Conservation (phyloP, 352 stramenopile species). For the Phytopythium kandeliae region DNA sequence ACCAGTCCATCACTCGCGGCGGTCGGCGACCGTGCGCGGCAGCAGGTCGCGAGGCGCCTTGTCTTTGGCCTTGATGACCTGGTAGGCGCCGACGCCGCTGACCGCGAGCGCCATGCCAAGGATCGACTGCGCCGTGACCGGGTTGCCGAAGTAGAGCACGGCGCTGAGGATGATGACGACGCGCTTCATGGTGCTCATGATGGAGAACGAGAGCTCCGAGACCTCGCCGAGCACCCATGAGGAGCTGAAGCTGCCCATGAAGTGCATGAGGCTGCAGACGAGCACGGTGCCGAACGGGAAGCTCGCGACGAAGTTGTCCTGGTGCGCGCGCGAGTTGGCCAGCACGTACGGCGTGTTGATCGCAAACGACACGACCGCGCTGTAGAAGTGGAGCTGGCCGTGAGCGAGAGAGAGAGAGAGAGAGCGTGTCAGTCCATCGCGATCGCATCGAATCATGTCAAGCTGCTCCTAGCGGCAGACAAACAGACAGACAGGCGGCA, state of each 20-base stretch:
- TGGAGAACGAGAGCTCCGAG: constrained; percentile 85
- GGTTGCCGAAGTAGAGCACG: constrained; percentile 82
- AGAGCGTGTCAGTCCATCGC: too few species aligned
- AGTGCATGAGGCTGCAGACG: constrained; percentile 81
- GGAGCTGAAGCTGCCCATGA: constrained; percentile 74
- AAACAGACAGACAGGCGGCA: neutral
- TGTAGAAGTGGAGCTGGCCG: constrained; percentile 83
- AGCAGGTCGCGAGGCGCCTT: constrained; percentile 41
- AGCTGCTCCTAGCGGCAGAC: too few species aligned
- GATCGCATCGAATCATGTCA: too few species aligned
- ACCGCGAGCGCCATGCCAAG: constrained; percentile 69
- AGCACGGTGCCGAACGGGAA: constrained; percentile 73
- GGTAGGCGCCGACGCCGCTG: constrained; percentile 67
- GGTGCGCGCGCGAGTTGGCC: constrained; percentile 38
- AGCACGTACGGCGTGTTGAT: constrained; percentile 79
- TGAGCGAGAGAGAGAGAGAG: neutral
- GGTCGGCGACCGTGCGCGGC: constrained; percentile 35
- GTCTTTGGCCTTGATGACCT: constrained; percentile 68
- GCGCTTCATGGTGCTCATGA: constrained; percentile 89
- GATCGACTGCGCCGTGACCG: constrained; percentile 62
- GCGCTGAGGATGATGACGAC: constrained; percentile 84
- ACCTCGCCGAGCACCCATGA: constrained; percentile 82
- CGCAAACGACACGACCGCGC: constrained; percentile 72
- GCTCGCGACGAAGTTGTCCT: constrained; percentile 54
- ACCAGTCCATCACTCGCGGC: constrained; percentile 14